Evolutionary conservation across 176 grass and related monocot genomes (phyloP).

Genomic region (Triticum timopheevii): DNA sequence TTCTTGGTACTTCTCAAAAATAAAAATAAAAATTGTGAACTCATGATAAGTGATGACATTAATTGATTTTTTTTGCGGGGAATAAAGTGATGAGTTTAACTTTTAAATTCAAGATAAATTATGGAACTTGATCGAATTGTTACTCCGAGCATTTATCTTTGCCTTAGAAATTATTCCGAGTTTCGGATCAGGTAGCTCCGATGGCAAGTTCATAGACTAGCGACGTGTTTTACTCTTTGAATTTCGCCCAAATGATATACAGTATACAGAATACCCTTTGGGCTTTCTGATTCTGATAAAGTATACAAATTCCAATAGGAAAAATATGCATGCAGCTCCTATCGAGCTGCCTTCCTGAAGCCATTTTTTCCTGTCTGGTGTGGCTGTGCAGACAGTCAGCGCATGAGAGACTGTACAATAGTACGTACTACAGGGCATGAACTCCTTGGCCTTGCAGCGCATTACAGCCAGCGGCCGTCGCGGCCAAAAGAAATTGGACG

Average conservation of each 20-base stretch:
- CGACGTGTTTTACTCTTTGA: neutral
- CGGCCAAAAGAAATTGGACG: neutral
- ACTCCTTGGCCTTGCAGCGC: neutral
- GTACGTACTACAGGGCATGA: neutral
- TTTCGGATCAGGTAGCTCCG: too few species aligned
- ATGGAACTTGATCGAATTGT: too few species aligned
- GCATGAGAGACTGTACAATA: neutral
- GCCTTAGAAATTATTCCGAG: too few species aligned
- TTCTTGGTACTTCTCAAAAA: too few species aligned
- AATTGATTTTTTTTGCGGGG: too few species aligned
- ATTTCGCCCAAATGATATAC: neutral
- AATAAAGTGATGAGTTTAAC: too few species aligned
- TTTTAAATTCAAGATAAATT: too few species aligned
- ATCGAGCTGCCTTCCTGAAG: neutral
- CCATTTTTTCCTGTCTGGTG: too few species aligned
- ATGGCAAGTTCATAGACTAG: neutral
- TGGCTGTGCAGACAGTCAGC: neutral
- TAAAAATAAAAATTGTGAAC: too few species aligned
- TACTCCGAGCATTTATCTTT: too few species aligned
- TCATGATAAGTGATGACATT: too few species aligned
- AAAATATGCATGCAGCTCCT: too few species aligned
- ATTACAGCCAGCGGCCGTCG: neutral
- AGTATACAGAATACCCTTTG: neutral
- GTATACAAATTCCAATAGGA: neutral
- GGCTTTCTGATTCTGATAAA: neutral